Base-by-base conservation (phyloP, 306 rosid species). In the Pyrus pyrifolia region DNA sequence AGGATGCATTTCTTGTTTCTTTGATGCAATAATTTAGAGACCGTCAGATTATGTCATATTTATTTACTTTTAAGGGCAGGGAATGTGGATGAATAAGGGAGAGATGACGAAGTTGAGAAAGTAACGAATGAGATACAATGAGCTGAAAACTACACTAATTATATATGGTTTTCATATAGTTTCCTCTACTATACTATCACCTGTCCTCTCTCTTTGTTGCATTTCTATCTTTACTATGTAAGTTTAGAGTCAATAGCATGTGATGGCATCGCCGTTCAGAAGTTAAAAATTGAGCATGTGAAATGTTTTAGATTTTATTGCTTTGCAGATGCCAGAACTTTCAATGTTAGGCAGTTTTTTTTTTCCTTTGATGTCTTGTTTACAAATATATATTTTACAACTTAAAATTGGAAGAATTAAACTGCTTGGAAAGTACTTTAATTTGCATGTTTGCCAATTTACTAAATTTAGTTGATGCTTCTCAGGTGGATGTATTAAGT, bases 401-500 rank as follows among this genome's bases (percentile, higher is more conserved):
- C 38, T 6, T 6, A 11, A 30, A 67, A 49, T 72, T 18, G 49
- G 61, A 68, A 69, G 40, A 40, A 55, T 46, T 61, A 74, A 59
- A 51, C 22, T 42, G 42, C 57, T 70, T 29, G 71, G 81, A 58
- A 76, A n/a, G 51, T 35, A 10, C 9, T 35, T 21, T n/a, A 14
- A 22, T 33, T 68, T 45, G 8, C 27, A 6, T 71, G 81, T 19
- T 73, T 72, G 70, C 25, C 69, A 31, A 68, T 52, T 76, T 46
- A 63, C 52, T 14, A 42, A 58, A 60, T 8, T 73, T 42, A 51
- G 70, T 52, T 81, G 60, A 35, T 61, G 67, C 67, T 35, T 82
- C 67, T 78, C 84, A 95, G 99, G 92, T 92, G 69, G 86, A 89
- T 30, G 79, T 92, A 52, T 82, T 92, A 87, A 87, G 97, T 72